These are phyloP conservation scores for Oenanthe sinensis DNA, from an alignment of 129 eudicot genomes.

Conservation along the genomic window DNA sequence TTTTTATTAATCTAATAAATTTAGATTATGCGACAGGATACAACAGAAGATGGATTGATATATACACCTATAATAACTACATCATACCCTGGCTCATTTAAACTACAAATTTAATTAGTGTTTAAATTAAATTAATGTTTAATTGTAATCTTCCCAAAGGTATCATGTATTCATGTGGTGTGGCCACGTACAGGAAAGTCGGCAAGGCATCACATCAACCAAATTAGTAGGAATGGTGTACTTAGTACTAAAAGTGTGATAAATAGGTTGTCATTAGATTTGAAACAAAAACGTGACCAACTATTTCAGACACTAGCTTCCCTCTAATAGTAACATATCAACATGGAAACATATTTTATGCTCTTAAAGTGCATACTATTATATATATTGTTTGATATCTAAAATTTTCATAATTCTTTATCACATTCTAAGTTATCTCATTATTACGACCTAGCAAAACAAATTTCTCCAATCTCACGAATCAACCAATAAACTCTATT, in stretches of 20 bases:
- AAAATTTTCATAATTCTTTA: background rate
- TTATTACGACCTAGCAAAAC: too few species aligned
- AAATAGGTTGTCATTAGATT: background rate
- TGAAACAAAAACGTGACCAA: background rate
- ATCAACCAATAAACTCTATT: too few species aligned
- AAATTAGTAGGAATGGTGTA: background rate
- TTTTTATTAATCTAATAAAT: too few species aligned
- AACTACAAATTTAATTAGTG: background rate
- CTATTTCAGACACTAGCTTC: background rate
- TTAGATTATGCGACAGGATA: too few species aligned
- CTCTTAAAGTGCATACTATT: background rate
- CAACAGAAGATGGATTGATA: too few species aligned
- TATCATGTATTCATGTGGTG: background rate
- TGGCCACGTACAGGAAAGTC: background rate
- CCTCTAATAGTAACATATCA: background rate
- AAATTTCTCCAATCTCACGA: too few species aligned
- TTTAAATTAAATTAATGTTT: background rate
- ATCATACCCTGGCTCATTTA: too few species aligned
- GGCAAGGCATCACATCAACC: constrained; percentile 1
- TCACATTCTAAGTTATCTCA: too few species aligned
- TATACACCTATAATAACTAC: too few species aligned
- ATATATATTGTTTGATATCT: background rate
- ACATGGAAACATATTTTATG: background rate
- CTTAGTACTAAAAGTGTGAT: constrained; percentile 4
- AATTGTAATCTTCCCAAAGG: background rate